Percentiles rank a stretch among this genome's conserved stretches.
Evolutionary conservation across 352 stramenopile genomes (phyloP).

Genomic region (Pythium rhizo-oryzae): DNA sequence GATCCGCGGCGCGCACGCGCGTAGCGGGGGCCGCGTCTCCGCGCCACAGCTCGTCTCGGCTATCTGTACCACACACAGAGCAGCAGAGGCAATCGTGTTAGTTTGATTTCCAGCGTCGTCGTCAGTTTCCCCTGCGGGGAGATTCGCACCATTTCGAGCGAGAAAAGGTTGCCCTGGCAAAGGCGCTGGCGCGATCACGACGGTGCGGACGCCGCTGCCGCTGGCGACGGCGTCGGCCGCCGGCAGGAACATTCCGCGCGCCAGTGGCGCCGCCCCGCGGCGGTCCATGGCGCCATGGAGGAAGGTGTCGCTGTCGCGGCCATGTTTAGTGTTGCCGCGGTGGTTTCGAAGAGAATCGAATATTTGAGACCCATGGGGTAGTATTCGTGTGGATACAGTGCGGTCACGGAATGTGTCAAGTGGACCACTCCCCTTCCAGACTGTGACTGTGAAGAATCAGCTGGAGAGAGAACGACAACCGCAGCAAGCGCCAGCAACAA

Average conservation of each 20-base stretch:
- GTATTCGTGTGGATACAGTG: not conserved
- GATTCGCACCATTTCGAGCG: not conserved
- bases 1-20: not conserved
- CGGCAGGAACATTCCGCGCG: constrained; percentile 8
- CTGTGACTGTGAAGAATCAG: not conserved
- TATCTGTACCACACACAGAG: constrained; percentile 1
- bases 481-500: constrained; percentile 14
- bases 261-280: not conserved
- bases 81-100: too few species aligned
- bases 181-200: constrained; percentile 18
- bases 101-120: too few species aligned
- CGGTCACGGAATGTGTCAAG: not conserved
- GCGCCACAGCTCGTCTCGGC: constrained; percentile 2
- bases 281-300: not conserved
- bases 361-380: not conserved
- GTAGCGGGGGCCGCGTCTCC: not conserved
- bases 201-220: not conserved
- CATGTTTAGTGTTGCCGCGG: not conserved
- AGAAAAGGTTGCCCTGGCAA: too few species aligned
- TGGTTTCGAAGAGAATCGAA: not conserved
- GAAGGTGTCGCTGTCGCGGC: not conserved
- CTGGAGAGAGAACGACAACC: not conserved
- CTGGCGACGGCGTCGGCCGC: not conserved
- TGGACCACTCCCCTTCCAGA: not conserved
- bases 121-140: too few species aligned